These are phyloP conservation scores for Imleria badia DNA, from an alignment of 768 basidiomycete genomes.

Conservation along the genomic window DNA sequence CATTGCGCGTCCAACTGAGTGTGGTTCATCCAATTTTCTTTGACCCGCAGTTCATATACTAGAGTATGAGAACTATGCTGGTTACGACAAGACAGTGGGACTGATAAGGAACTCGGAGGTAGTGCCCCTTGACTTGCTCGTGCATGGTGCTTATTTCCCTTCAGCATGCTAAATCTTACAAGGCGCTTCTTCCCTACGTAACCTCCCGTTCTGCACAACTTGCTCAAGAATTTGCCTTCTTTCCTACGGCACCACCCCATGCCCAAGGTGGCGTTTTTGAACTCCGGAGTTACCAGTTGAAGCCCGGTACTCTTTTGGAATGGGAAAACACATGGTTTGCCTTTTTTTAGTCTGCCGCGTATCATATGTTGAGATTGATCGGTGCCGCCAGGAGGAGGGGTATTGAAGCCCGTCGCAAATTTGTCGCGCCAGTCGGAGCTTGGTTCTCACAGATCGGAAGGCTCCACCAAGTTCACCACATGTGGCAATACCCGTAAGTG, in stretches of 20 bases:
- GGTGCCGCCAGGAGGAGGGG: slow-evolving; percentile 70
- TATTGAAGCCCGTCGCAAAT: slow-evolving; percentile 88
- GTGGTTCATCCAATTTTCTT: background rate
- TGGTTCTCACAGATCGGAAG: slow-evolving; percentile 90
- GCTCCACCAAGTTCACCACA: slow-evolving; percentile 87
- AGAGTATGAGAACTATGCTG: slow-evolving; percentile 92
- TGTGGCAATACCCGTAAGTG: slow-evolving; percentile 95
- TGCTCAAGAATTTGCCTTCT: slow-evolving; percentile 93
- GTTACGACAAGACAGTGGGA: slow-evolving; percentile 74
- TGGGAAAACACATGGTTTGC: slow-evolving; percentile 92
- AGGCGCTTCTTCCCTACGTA: slow-evolving; percentile 75
- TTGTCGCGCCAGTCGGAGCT: slow-evolving; percentile 84
- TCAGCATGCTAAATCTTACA: slow-evolving; percentile 67
- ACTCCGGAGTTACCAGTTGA: slow-evolving; percentile 82
- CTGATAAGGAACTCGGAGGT: slow-evolving; percentile 70
- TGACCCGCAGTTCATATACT: slow-evolving; percentile 59
- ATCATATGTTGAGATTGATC: slow-evolving; percentile 1
- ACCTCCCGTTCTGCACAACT: slow-evolving; percentile 73
- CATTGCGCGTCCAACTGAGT: background rate
- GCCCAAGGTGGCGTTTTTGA: slow-evolving; percentile 92
- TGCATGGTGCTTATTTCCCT: background rate
- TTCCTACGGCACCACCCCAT: slow-evolving; percentile 86
- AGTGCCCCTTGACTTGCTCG: slow-evolving; percentile 20
- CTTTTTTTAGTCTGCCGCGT: background rate
- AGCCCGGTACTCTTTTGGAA: slow-evolving; percentile 87